Percentiles rank a stretch among this genome's conserved stretches.
Conservation (phyloP, 768 basidiomycete genomes). For the Butyriboletus loyo region DNA sequence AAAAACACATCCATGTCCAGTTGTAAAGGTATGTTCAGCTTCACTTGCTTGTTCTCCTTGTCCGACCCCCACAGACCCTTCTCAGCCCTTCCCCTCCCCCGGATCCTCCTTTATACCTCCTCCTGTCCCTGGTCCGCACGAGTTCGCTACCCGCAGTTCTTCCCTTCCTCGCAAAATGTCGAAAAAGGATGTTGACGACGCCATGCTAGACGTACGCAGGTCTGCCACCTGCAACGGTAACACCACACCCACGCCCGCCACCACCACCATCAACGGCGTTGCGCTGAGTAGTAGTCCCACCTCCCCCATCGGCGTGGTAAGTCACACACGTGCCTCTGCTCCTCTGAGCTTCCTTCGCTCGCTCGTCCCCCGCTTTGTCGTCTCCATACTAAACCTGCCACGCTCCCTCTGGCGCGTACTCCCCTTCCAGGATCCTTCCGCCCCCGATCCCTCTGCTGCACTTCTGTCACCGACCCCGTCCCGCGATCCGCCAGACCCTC, state of each 20-base stretch:
- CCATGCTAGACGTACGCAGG: neutral
- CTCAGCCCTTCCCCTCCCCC: slow-evolving; percentile 57
- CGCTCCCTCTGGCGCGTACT: slow-evolving; percentile 26
- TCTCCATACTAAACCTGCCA: slow-evolving; percentile 30
- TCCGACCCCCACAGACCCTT: slow-evolving; percentile 31
- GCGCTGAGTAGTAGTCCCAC: neutral
- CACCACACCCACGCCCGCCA: neutral
- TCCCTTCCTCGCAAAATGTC: slow-evolving; percentile 27
- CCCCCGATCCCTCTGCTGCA: slow-evolving; percentile 36
- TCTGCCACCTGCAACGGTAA: neutral
- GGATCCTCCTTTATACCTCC: slow-evolving; percentile 68
- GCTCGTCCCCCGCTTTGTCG: slow-evolving; percentile 25
- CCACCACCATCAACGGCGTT: slow-evolving; percentile 4
- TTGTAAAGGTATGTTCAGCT: slow-evolving; percentile 5
- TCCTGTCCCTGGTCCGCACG: slow-evolving; percentile 62
- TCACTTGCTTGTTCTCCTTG: no score
- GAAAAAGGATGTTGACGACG: slow-evolving; percentile 21
- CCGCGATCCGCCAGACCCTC: slow-evolving; percentile 27
- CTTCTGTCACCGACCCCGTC: neutral
- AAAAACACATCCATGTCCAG: neutral
- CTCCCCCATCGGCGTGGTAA: slow-evolving; percentile 27
- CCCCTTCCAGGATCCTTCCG: slow-evolving; percentile 32
- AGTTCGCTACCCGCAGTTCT: slow-evolving; percentile 50
- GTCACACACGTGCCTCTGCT: slow-evolving; percentile 19
- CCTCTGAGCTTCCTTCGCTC: slow-evolving; percentile 23